Conservation (phyloP, 495 filamentous ascomycete species). For the Echria macrotheca region DNA sequence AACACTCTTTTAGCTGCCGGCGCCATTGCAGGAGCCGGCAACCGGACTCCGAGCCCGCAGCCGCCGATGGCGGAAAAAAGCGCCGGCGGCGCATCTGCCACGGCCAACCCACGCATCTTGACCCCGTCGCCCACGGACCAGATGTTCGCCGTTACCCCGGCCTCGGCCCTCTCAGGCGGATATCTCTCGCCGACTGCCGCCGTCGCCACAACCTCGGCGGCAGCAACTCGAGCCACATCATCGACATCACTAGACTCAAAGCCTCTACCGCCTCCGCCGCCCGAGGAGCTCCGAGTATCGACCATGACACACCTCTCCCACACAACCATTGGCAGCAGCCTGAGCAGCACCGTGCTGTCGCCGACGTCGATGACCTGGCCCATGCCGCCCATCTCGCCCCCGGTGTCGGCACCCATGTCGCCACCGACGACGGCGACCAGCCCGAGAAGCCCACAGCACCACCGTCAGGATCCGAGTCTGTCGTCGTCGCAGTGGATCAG, state of each 20-base stretch:
- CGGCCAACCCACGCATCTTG: neutral
- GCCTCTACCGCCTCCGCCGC: neutral
- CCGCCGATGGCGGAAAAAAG: neutral
- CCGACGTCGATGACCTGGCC: constrained; percentile 4
- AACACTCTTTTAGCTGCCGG: neutral
- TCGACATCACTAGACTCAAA: too few species aligned
- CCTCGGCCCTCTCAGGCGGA: neutral
- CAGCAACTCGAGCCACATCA: neutral
- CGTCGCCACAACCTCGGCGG: neutral
- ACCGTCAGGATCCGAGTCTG: neutral
- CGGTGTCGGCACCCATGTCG: neutral
- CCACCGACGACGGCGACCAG: constrained; percentile 1
- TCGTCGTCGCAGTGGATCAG: constrained; percentile 3
- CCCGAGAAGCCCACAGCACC: neutral
- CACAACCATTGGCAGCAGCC: neutral
- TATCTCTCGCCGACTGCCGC: neutral
- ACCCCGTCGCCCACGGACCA: neutral
- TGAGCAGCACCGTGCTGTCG: constrained; percentile 5
- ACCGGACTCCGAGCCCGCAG: neutral
- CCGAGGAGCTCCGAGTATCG: too few species aligned
- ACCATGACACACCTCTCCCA: too few species aligned
- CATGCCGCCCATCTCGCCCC: neutral
- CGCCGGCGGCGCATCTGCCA: neutral
- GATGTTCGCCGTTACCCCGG: neutral
- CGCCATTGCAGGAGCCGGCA: neutral